Conservation (phyloP, 2,329 filamentous ascomycete genomes). For the Thelonectria blattea region DNA sequence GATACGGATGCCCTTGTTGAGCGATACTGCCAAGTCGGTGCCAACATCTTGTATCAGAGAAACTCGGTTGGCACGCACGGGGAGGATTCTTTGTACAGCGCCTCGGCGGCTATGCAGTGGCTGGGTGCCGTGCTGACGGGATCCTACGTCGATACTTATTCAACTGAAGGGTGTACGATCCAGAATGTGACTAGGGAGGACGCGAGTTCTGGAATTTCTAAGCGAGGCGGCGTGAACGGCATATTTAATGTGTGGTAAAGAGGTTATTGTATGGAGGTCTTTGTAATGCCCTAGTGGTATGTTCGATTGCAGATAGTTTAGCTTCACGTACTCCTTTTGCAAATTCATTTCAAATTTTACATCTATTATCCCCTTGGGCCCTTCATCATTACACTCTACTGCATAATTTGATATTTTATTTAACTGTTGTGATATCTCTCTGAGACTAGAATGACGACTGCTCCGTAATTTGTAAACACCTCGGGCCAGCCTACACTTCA, state of each 20-base stretch:
- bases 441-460: no score
- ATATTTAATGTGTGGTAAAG: conserved; percentile 29
- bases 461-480: no score
- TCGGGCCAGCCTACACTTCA: no score
- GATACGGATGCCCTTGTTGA: conserved; percentile 31
- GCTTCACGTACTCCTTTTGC: no score
- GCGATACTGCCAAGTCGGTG: conserved; percentile 28
- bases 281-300: no score
- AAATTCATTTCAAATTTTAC: no score
- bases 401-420: no score
- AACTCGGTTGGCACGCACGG: conserved; percentile 28
- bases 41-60: conserved; percentile 34
- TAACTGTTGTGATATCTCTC: no score
- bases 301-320: no score
- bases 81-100: conserved; percentile 16
- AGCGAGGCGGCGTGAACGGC: conserved; percentile 14
- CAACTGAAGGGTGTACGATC: conserved; percentile 30
- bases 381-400: no score
- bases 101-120: conserved; percentile 25
- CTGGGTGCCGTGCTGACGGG: conserved; percentile 24
- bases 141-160: conserved; percentile 14
- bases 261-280: neutral
- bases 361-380: no score
- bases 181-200: conserved; percentile 30
- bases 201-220: conserved; percentile 12